These are phyloP conservation scores for Cutaneotrichosporon cyanovorans DNA, from an alignment of 1,284 basidiomycete species.

Conservation along the genomic window DNA sequence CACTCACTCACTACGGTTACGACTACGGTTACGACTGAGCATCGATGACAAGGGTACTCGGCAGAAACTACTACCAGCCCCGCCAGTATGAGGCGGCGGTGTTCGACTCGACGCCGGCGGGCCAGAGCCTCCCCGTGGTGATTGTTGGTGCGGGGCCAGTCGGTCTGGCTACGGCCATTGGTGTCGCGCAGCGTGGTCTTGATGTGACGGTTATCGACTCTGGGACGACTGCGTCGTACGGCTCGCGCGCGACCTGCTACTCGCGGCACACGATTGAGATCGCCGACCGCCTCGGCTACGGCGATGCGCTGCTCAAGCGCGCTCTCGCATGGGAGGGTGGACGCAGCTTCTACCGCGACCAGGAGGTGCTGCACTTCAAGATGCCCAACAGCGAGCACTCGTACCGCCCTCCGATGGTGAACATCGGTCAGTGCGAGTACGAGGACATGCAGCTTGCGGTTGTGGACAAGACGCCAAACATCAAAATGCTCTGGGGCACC, in stretches of 20 bases:
- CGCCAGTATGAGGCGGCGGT: conserved; percentile 4
- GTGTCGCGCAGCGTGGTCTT: conserved; percentile 13
- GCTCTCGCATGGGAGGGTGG: conserved; percentile 15
- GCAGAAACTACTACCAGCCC: conserved; percentile 18
- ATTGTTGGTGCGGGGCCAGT: conserved; percentile 17
- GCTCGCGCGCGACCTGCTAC: conserved; percentile 19
- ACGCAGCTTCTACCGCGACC: conserved; percentile 12
- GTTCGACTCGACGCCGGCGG: conserved; percentile 11
- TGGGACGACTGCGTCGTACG: conserved; percentile 13
- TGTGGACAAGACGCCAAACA: conserved; percentile 6
- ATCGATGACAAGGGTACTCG: no score
- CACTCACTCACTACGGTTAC: no score
- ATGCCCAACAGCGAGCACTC: conserved; percentile 10
- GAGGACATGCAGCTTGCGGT: conserved; percentile 14
- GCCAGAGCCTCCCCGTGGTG: conserved; percentile 9
- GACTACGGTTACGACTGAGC: no score
- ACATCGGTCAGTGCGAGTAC: conserved; percentile 20
- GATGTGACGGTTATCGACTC: conserved; percentile 12
- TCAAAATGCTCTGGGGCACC: conserved; percentile 14
- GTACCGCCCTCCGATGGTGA: conserved; percentile 14
- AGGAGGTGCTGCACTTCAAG: conserved; percentile 16
- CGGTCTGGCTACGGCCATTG: conserved; percentile 13
- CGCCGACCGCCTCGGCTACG: conserved; percentile 15
- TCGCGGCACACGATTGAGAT: conserved; percentile 18
- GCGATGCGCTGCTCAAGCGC: conserved; percentile 6